Conservation (phyloP, 805 yeast genomes). For the Limtongia smithiae region DNA sequence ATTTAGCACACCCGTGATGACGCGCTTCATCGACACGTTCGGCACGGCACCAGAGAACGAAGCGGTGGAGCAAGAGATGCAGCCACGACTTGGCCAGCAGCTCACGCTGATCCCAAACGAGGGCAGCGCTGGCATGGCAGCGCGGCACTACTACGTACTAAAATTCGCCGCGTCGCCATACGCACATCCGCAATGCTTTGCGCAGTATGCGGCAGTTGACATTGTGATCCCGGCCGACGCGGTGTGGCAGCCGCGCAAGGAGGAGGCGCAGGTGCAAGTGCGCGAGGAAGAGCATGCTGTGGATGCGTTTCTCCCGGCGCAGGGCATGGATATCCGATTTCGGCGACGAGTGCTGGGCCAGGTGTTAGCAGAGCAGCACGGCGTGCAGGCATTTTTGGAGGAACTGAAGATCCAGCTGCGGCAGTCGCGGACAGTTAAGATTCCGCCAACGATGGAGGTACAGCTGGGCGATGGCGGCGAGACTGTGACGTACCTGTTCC, state of each 20-base stretch:
- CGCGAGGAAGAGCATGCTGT: conserved; percentile 2
- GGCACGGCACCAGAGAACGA: background rate
- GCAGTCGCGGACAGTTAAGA: background rate
- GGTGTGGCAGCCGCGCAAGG: background rate
- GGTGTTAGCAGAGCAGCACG: conserved; percentile 1
- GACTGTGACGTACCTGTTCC: conserved; percentile 13
- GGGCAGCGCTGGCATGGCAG: background rate
- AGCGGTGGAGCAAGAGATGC: background rate
- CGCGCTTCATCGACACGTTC: conserved; percentile 13
- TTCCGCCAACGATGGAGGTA: conserved; percentile 12
- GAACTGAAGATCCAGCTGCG: conserved; percentile 3
- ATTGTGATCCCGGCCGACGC: conserved; percentile 10
- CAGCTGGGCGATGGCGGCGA: background rate
- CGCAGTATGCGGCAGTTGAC: conserved; percentile 10
- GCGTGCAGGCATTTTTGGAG: conserved; percentile 9
- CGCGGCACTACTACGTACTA: conserved; percentile 5
- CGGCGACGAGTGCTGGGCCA: conserved; percentile 3
- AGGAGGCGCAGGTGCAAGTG: background rate
- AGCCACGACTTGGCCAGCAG: background rate
- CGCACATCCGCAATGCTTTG: conserved; percentile 14
- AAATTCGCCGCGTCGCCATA: conserved; percentile 21
- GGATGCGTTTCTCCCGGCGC: conserved; percentile 19
- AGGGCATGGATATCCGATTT: conserved; percentile 15
- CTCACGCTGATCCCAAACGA: background rate
- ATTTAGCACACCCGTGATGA: conserved; percentile 6